Base-by-base conservation (phyloP, 257 asterid genomes). In the Ocimum tenuiflorum region DNA sequence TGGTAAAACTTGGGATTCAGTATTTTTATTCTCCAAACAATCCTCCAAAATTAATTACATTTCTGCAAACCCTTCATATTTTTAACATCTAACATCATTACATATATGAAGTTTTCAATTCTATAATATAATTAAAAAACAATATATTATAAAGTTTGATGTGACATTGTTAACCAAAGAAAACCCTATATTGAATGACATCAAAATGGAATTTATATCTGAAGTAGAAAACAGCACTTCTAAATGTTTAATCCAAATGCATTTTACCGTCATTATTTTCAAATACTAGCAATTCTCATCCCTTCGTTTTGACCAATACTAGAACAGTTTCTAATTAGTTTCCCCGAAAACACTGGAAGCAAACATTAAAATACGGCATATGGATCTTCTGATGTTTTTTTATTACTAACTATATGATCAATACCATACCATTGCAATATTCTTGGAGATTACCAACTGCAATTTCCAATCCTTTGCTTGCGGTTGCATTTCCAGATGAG, bases 401-500 rank as follows among this genome's bases (percentile, higher is more conserved):
- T n/a, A 45, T 58, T 4, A 19, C 48, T 18, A 29, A 58, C 60
- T 7, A 33, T 22, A 35, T 47, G 10, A 13, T 41, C 27, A 42
- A 42, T 66, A 50, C 47, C 71, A 70, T 73, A 89, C 96, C 99
- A 64, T 94, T 94, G 82, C 96, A 88, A 70, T 89, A 94, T 47
- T 94, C 99, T 80, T 94, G 99, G 68, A 94, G 99, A 77, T 94
- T 89, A 56, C 87, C 82, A 75, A 94, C 99, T 64, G 97, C 99
- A 57, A 90, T 97, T 80, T 94, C 96, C 78, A 94, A 75, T 68
- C 99, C 99, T 83, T 96, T 83, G 81, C 99, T 83, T 43, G 97
- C 97, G 27, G 94, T 78, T 57, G 94, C 89, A 77, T 83, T 88
- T 69, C 95, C 96, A 36, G 95, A 80, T 11, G 98, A 71, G 73